Base-by-base conservation (phyloP, 257 asterid species). In the Solanum pennellii region DNA sequence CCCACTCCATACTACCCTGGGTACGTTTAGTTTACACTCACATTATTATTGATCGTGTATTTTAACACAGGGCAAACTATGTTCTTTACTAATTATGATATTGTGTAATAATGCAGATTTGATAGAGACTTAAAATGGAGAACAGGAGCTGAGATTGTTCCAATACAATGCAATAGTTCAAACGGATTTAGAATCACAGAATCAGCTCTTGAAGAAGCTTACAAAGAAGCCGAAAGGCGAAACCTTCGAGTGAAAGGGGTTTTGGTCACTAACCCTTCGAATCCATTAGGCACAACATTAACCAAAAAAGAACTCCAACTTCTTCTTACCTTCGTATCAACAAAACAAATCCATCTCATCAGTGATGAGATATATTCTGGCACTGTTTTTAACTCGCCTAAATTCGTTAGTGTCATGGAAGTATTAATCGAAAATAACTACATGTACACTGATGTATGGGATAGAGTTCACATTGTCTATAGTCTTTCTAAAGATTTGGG, bases 1-100 rank as follows among this genome's bases (percentile, higher is more conserved):
- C 89, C 89, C 0, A 82, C 87, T 72, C 89, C 89, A 35, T 87
- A 87, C 83, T 87, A 87, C 47, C 89, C 89, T 29, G 89, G 89
- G 89, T 87, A 87, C 2, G 86, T 87, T 41, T 59, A 3, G 5
- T 71, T 73, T 73, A 9, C 35, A 33, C 35, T 33, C 35, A 33
- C 35, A 33, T 33, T 33, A 33, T 33, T 33, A 33, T 33, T 33
- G 5, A 33, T 16, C 0, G 0, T 35, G 1, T 73, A 5, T 9
- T 73, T 73, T 35, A 10, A 73, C 47, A n/a, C 49, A 20, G 35
- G 9, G 0, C 18, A 16, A 73, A 44, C 80, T 85, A 13, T 66
- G 9, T 10, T 20, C 41, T 12, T 85, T 41, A 66, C 75, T 65
- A 16, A 65, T 44, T 9, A 69, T 65, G 1, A 27, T 27, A 42